Conservation (phyloP, 768 basidiomycete genomes). For the Podaxis sp. region DNA sequence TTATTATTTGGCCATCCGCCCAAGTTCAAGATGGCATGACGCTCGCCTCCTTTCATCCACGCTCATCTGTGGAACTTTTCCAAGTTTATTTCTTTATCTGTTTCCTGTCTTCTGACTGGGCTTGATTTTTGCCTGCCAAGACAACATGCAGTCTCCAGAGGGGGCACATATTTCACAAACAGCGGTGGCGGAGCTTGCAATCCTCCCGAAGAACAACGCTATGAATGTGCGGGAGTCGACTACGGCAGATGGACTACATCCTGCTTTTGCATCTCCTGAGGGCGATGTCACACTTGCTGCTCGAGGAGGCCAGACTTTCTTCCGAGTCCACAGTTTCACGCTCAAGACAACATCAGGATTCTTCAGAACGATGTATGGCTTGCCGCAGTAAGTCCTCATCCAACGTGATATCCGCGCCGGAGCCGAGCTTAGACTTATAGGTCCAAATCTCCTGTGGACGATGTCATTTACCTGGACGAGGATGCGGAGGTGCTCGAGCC, state of each 20-base stretch:
- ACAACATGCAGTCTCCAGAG: slow-evolving; percentile 5
- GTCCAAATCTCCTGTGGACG: slow-evolving; percentile 15
- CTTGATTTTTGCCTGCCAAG: not conserved
- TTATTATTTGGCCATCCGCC: too few species aligned
- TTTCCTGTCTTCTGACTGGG: not conserved
- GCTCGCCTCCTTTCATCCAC: not conserved
- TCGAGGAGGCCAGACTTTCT: slow-evolving; percentile 46
- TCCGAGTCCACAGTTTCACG: slow-evolving; percentile 58
- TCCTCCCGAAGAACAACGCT: not conserved
- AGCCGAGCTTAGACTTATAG: not conserved
- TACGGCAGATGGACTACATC: slow-evolving; percentile 32
- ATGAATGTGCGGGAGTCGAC: not conserved
- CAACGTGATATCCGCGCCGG: not conserved
- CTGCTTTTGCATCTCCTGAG: slow-evolving; percentile 49
- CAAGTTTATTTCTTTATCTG: not conserved
- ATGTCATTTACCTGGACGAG: slow-evolving; percentile 56
- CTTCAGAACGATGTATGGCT: slow-evolving; percentile 58
- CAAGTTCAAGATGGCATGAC: too few species aligned
- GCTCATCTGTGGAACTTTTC: not conserved
- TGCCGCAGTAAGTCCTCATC: slow-evolving; percentile 40
- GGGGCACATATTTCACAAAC: not conserved
- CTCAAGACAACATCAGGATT: slow-evolving; percentile 65
- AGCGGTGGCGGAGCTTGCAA: not conserved
- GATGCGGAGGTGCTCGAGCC: slow-evolving; percentile 52
- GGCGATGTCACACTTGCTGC: slow-evolving; percentile 56